Percentiles rank a stretch among this genome's conserved stretches.
phyloP scores from a whole-genome alignment of 352 stramenopile species.

The Phytophthora pluvialis region DNA sequence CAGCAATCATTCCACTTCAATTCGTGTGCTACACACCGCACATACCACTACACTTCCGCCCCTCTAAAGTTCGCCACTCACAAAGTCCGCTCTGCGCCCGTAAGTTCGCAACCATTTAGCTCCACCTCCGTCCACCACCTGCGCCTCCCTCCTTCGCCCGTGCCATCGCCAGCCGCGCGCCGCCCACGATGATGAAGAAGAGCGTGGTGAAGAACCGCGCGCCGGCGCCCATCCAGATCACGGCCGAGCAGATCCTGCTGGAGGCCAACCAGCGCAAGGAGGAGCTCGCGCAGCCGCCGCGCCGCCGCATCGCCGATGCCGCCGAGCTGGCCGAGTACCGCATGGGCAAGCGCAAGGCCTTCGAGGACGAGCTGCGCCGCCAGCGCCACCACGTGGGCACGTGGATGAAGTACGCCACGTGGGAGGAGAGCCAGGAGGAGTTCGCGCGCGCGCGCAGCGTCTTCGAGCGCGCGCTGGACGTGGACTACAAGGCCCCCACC shows the following conservation, averaged over 20 bases:
- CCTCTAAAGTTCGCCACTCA: neutral
- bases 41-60: neutral
- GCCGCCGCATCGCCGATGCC: constrained; percentile 87
- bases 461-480: constrained; percentile 98
- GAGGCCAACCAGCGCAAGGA: constrained; percentile 92
- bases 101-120: constrained; percentile 30
- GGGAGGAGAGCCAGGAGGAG: constrained; percentile 99
- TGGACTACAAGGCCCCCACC: constrained; percentile 95
- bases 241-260: constrained; percentile 98
- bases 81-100: neutral
- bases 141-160: neutral
- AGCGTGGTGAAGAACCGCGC: constrained; percentile 97
- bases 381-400: constrained; percentile 96
- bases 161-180: neutral
- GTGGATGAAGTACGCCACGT: constrained; percentile 99
- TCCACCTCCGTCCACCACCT: neutral
- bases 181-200: constrained; percentile 75
- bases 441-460: constrained; percentile 96
- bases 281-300: constrained; percentile 72
- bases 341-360: constrained; percentile 92
- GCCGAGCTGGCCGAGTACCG: constrained; percentile 94
- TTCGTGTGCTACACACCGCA: constrained; percentile 5
- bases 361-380: constrained; percentile 97
- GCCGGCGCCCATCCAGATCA: constrained; percentile 99
- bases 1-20: constrained; percentile 7